phyloP scores from a whole-genome alignment of 768 basidiomycete genomes.

The Zangia roseola region DNA sequence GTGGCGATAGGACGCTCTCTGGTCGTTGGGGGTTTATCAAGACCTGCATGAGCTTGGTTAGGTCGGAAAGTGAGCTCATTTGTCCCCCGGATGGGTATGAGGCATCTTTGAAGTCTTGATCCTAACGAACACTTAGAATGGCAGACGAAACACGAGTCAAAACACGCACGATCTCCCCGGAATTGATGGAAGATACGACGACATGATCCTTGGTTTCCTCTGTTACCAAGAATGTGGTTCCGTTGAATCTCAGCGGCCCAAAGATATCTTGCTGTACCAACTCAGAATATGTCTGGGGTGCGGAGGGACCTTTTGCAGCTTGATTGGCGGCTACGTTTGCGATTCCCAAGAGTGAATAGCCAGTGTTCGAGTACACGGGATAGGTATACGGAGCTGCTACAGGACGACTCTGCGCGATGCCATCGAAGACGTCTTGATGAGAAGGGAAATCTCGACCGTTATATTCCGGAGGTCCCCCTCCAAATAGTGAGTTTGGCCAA shows the following conservation, averaged over 20 bases:
- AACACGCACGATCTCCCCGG: constrained; percentile 36
- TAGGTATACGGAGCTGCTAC: constrained; percentile 43
- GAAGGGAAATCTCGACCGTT: constrained; percentile 34
- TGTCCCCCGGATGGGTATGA: constrained; percentile 50
- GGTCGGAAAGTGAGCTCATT: constrained; percentile 48
- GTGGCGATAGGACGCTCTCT: constrained; percentile 34
- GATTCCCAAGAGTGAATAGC: constrained; percentile 34
- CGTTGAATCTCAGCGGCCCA: constrained; percentile 42
- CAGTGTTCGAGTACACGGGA: constrained; percentile 44
- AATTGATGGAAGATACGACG: constrained; percentile 38
- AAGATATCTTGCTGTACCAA: constrained; percentile 51
- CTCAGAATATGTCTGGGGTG: constrained; percentile 38
- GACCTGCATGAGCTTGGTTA: constrained; percentile 42
- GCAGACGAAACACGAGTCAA: neutral
- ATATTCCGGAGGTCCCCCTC: constrained; percentile 26
- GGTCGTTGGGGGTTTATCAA: constrained; percentile 41
- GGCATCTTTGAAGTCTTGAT: constrained; percentile 38
- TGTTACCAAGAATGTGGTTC: constrained; percentile 42
- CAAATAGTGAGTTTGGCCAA: constrained; percentile 41
- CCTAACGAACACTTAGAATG: constrained; percentile 24
- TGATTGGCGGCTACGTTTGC: constrained; percentile 36
- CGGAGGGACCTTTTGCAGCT: constrained; percentile 12
- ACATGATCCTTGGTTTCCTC: constrained; percentile 35
- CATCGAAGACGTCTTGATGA: constrained; percentile 33
- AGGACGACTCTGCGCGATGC: constrained; percentile 38